Evolutionary conservation across 768 basidiomycete species (phyloP), one percentile per base, ranked within the genome.

Genomic region (Tylopilus plumbeoviolaceoides): DNA sequence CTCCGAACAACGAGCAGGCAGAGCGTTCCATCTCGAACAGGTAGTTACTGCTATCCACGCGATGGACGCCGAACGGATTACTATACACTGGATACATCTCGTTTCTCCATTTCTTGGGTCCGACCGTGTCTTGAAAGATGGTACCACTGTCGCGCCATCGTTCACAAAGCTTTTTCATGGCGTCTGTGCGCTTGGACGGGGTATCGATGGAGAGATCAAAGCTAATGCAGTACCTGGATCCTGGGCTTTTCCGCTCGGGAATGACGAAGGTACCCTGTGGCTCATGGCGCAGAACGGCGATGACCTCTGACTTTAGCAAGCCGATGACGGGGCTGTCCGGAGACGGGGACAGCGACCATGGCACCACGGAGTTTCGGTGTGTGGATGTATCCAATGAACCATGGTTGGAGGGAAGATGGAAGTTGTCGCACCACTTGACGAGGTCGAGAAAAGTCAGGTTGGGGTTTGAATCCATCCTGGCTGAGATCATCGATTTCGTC

Each of bases 21-120:
- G 90, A 78, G 38, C 95, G 80, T 69, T 98, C 97, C 79, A 98
- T 81, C 66, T 84, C 80, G 68, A 98, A 97, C 20, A 81, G 90
- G 53, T 78, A 89, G 66, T 92, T 90, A 17, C 75, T 57, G 15
- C 58, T 54, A 35, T 69, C 64, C 15, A 64, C 76, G 63, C 79
- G 67, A 53, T 62, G 65, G 28, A 65, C 61, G 9, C 83, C 83
- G 60, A 90, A 84, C 2, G 89, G 87, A 58, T 84, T 77, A 12
- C 75, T 75, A 66, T 89, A 91, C 36, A 89, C 72, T 21, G 88
- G 78, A 63, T 97, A 98, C 65, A 82, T 70, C 75, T 99, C 97
- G 52, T 78, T 74, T 42, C 95, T 75, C 95, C 95, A 98, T 51
- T 93, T 88, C 57, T 68, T 75, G 15, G 81, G 83, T 5, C 87